A percentile compares a stretch with the other conserved stretches of the same genome.
phyloP scores from a whole-genome alignment of 1,139 yeast genomes.

The Yamadazyma trypodendri region DNA sequence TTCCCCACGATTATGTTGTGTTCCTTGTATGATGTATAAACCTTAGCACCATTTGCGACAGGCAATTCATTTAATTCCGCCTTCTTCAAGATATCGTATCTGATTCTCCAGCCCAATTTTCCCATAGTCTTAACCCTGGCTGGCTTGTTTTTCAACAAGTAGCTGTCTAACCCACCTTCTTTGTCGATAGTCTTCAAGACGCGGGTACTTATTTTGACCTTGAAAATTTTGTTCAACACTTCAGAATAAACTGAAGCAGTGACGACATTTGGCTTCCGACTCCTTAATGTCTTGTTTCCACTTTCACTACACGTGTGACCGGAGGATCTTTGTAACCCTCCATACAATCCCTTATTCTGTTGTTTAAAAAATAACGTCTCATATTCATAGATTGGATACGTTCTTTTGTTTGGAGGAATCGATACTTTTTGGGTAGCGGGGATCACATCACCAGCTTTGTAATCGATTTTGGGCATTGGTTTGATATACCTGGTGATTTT shows the following conservation, averaged over 20 bases:
- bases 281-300: constrained; percentile 71
- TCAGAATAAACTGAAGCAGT: constrained; percentile 83
- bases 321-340: constrained; percentile 78
- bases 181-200: constrained; percentile 83
- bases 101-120: constrained; percentile 84
- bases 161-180: constrained; percentile 93
- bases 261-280: constrained; percentile 81
- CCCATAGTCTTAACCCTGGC: constrained; percentile 93
- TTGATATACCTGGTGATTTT: constrained; percentile 41
- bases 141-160: constrained; percentile 79
- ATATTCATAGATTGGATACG: constrained; percentile 78
- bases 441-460: constrained; percentile 37
- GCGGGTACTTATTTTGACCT: constrained; percentile 69
- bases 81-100: constrained; percentile 62
- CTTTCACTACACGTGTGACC: constrained; percentile 78
- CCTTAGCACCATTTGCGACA: constrained; percentile 14
- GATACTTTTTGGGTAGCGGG: constrained; percentile 24
- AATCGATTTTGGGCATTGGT: constrained; percentile 35
- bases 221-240: constrained; percentile 54
- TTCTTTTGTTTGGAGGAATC: constrained; percentile 48
- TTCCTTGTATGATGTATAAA: constrained; percentile 50
- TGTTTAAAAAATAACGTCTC: constrained; percentile 77
- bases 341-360: constrained; percentile 84
- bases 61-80: constrained; percentile 31
- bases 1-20: constrained; percentile 58